Percentiles rank a stretch among this genome's conserved stretches.
Evolutionary conservation across 148 eudicot species (phyloP).

Genomic region (Diospyros lotus): DNA sequence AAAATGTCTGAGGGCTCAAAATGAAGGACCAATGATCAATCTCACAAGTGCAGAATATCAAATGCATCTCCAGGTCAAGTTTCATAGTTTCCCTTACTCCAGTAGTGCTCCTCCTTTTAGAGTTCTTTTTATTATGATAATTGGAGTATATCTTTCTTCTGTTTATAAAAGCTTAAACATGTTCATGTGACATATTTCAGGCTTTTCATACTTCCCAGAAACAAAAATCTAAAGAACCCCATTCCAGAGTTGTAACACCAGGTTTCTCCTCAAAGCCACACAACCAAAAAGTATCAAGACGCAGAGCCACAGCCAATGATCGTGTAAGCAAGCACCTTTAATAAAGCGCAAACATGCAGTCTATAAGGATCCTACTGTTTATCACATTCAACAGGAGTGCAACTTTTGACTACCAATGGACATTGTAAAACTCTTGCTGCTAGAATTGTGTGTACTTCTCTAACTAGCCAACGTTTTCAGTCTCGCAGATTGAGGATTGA

Average conservation of each 20-base stretch:
- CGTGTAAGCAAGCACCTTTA: slow-evolving; percentile 30
- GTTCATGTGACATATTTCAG: background rate
- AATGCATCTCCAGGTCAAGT: slow-evolving; percentile 10
- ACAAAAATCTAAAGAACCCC: slow-evolving; percentile 12
- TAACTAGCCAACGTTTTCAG: slow-evolving; percentile 20
- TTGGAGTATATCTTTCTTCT: background rate
- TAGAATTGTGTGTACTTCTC: background rate
- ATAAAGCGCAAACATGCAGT: background rate
- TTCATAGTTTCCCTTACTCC: background rate
- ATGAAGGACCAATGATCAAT: slow-evolving; percentile 5
- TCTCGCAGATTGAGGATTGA: slow-evolving; percentile 34
- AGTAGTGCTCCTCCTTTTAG: background rate
- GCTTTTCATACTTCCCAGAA: slow-evolving; percentile 1
- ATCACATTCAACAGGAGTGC: background rate
- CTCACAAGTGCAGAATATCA: slow-evolving; percentile 16
- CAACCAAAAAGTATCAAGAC: slow-evolving; percentile 13
- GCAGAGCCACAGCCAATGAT: slow-evolving; percentile 25
- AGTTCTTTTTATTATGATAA: background rate
- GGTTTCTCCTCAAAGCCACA: slow-evolving; percentile 10
- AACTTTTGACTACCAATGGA: background rate
- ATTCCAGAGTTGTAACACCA: slow-evolving; percentile 16
- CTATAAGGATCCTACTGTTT: background rate
- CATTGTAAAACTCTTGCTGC: background rate
- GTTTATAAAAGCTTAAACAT: background rate
- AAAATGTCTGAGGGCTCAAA: background rate